Evolutionary conservation across 1,284 basidiomycete species (phyloP), one percentile per base, ranked within the genome.

Genomic region (Trametes pubescens): DNA sequence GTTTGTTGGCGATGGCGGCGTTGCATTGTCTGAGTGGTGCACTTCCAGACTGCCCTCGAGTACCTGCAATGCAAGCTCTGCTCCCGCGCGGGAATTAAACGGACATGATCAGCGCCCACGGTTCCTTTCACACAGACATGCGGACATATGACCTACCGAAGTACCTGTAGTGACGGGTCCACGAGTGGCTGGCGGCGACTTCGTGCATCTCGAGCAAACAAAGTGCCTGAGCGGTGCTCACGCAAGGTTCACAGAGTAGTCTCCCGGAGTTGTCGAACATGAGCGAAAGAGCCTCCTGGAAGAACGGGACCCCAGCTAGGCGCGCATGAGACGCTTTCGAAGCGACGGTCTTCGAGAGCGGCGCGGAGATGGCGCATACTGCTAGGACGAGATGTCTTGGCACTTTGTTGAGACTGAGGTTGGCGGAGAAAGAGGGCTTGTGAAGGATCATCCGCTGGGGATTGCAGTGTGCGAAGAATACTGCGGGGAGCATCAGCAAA

Each of bases 401-500:
- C 44, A 93, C 82, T 62, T 82, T 81, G 69, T 86, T 86, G 65
- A 85, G 84, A 61, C 84, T 84, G 8, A 93, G 82, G 35, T 85
- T 81, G 3, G 85, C 81, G 34, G 86, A 81, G 72, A 93, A 93
- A 13, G 88, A 86, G 16, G 92, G 86, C 61, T 90, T 89, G 77
- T 93, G 91, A 51, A 93, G 83, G 67, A 92, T 83, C 70, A 88
- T 82, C 46, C 88, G 84, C 64, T 87, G 85, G 11, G 92, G 91
- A 72, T 93, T 89, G 70, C 87, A 88, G 74, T 91, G 91, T 26
- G 91, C 83, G 74, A 93, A 93, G 76, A 93, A 93, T 13, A 93
- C 91, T 93, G 71, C 21, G 13, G 48, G 22, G 44, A 26, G 40
- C 10, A 38, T 62, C 22, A 62, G 59, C 48, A 35, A 61, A 61